These are phyloP conservation scores for Bryoglossum gracile DNA, from an alignment of 495 filamentous ascomycete species.

Conservation along the genomic window DNA sequence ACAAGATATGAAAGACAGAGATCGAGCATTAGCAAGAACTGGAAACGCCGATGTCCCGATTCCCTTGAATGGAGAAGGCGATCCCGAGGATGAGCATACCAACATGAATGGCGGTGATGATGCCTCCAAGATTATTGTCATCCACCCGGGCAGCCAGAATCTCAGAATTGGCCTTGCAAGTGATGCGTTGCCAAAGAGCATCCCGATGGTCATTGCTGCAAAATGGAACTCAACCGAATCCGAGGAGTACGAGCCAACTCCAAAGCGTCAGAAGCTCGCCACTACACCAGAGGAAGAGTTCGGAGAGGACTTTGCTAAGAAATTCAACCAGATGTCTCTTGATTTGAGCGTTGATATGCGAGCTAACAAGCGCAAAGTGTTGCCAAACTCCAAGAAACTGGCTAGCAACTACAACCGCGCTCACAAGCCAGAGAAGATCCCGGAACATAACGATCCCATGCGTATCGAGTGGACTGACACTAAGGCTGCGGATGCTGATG, in stretches of 20 bases:
- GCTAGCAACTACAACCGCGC: constrained; percentile 87
- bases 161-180: constrained; percentile 86
- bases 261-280: constrained; percentile 75
- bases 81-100: constrained; percentile 48
- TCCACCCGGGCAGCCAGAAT: constrained; percentile 98
- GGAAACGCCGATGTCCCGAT: constrained; percentile 54
- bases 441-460: constrained; percentile 87
- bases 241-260: constrained; percentile 78
- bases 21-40: constrained; percentile 71
- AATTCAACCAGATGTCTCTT: constrained; percentile 71
- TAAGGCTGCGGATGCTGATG: constrained; percentile 44
- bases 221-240: constrained; percentile 68
- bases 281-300: constrained; percentile 66
- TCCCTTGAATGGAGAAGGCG: constrained; percentile 37
- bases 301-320: constrained; percentile 74
- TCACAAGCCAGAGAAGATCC: constrained; percentile 72
- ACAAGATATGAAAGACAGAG: constrained; percentile 75
- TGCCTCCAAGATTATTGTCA: constrained; percentile 82
- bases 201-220: constrained; percentile 87
- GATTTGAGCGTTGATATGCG: constrained; percentile 89
- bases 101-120: constrained; percentile 57
- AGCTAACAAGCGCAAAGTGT: constrained; percentile 79
- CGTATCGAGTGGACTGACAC: constrained; percentile 93
- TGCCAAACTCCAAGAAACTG: constrained; percentile 92
- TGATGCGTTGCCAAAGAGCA: constrained; percentile 86